Evolutionary conservation across 441 rosid species (phyloP), one percentile per base, ranked within the genome.

Genomic region (Viola pubescens): DNA sequence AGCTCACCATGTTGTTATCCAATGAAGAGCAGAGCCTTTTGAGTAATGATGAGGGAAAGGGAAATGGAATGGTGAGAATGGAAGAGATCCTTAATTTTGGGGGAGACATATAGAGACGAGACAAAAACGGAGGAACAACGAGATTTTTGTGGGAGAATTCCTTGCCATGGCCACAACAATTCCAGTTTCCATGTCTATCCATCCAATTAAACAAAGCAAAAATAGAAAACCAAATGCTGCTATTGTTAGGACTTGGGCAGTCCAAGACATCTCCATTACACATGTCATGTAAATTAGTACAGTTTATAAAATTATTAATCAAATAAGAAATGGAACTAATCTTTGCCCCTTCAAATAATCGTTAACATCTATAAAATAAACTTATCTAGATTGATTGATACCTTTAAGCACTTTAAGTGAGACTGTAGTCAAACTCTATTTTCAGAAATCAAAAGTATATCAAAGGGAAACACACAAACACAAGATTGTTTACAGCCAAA

Each of bases 41-140:
- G 34, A 54, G 9, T 1, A 39, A 54, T 13, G 42, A 54, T n/a
- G 9, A 0, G 57, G 16, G 5, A 38, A 54, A 13, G 34, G 39
- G 26, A 39, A 54, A 54, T 54, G 43, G 3, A 10, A 39, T 3
- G 5, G 34, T 11, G 10, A 39, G 26, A 3, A 37, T 16, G 6
- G 39, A 37, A 39, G 34, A 54, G 58, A 54, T 54, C 58, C 58
- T 54, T 39, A 39, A 39, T 38, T 54, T 39, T 7, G 58, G 58
- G 46, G 26, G 26, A 7, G 11, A 26, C 4, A 51, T 14, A 26
- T 6, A 51, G 37, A 51, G 54, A 10, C 5, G 37, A 54, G 58
- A 54, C 9, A 43, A 3, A 6, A 3, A 43, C 46, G 46, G 46
- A 9, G 46, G 10, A 43, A 43, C 46, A 43, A 1, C 1, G 46